phyloP scores from a whole-genome alignment of 2,329 filamentous ascomycete species.

The Colletotrichum tropicicola region DNA sequence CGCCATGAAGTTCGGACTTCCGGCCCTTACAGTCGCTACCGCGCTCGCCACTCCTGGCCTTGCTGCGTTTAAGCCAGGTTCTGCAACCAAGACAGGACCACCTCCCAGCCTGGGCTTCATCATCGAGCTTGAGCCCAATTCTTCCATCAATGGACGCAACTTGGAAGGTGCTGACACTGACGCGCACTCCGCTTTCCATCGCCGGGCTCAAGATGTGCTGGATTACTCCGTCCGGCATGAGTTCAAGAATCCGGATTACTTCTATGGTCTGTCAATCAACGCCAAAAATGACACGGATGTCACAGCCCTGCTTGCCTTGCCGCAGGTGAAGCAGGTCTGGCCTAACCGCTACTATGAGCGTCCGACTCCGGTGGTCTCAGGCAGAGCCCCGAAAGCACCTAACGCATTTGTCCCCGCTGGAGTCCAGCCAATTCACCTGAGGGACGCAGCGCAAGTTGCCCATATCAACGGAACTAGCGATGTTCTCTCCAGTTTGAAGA shows the following conservation, averaged over 20 bases:
- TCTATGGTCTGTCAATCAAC: conserved; percentile 31
- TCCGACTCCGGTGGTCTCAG: conserved; percentile 13
- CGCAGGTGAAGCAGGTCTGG: conserved; percentile 31
- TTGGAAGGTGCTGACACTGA: neutral
- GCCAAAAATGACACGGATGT: conserved; percentile 18
- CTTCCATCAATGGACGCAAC: conserved; percentile 3
- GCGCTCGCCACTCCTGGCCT: neutral
- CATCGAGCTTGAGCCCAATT: conserved; percentile 10
- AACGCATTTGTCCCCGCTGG: neutral
- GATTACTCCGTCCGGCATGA: conserved; percentile 24
- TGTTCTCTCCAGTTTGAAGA: conserved; percentile 13
- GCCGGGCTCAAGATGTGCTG: conserved; percentile 15
- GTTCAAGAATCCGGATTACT: conserved; percentile 30
- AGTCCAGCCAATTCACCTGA: neutral
- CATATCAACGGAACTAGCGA: conserved; percentile 21
- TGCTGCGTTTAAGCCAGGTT: neutral
- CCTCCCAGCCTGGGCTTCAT: conserved; percentile 11
- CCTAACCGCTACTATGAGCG: conserved; percentile 26
- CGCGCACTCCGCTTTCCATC: conserved; percentile 17
- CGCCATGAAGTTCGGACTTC: neutral
- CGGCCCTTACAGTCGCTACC: neutral
- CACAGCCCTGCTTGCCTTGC: conserved; percentile 10
- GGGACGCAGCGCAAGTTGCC: conserved; percentile 4
- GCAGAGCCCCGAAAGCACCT: neutral
- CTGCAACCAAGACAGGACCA: neutral